phyloP scores from a whole-genome alignment of 768 basidiomycete species.

The Candolleomyces aberdarensis region DNA sequence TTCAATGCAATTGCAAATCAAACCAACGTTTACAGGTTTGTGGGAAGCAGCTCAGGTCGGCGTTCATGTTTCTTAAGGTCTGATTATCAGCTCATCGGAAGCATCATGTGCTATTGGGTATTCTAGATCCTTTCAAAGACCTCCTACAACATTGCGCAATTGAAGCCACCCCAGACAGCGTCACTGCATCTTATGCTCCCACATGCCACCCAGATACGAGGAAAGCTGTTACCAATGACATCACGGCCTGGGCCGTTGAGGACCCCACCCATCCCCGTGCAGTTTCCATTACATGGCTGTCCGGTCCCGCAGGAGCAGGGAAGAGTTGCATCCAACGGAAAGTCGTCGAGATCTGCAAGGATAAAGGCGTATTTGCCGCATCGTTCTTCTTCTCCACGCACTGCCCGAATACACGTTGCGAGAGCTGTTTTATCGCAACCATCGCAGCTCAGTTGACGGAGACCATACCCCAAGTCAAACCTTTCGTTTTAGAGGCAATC shows the following conservation, averaged over 20 bases:
- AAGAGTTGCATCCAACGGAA: constrained; percentile 3
- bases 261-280: neutral
- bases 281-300: neutral
- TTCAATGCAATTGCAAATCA: too few species aligned
- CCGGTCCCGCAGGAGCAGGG: constrained; percentile 3
- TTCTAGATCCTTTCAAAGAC: too few species aligned
- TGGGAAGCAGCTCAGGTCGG: too few species aligned
- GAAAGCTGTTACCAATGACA: neutral
- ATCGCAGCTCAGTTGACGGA: neutral
- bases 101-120: too few species aligned
- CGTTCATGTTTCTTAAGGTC: too few species aligned
- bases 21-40: too few species aligned
- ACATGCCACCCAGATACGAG: neutral
- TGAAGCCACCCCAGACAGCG: neutral
- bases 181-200: neutral
- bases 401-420: neutral
- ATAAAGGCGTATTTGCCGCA: neutral
- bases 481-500: neutral
- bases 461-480: neutral
- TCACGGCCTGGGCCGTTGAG: neutral
- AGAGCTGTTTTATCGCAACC: neutral
- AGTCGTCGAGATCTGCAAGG: neutral
- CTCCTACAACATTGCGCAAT: neutral
- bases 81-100: too few species aligned
- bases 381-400: constrained; percentile 4